Evolutionary conservation across 306 rosid genomes (phyloP).

Genomic region (Boehmeria nivea): DNA sequence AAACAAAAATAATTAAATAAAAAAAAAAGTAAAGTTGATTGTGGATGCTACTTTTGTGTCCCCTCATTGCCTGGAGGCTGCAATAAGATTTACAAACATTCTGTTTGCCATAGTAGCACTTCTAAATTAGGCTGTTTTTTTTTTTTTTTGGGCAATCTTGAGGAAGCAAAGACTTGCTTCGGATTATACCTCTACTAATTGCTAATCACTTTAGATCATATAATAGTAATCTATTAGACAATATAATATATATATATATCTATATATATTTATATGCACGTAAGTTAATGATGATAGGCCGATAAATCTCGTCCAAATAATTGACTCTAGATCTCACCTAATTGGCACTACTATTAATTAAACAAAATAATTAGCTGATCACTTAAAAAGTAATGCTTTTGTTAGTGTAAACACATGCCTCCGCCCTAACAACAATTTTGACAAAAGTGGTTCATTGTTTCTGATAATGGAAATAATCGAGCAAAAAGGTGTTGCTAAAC

Average conservation of each 20-base stretch:
- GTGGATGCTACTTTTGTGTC: slow-evolving; percentile 42
- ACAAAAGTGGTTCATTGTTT: not conserved
- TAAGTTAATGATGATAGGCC: slow-evolving; percentile 4
- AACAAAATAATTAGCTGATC: too few species aligned
- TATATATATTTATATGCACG: not conserved
- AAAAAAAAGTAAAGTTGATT: not conserved
- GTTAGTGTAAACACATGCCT: not conserved
- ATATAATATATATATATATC: not conserved
- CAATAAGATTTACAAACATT: slow-evolving; percentile 44
- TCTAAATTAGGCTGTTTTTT: slow-evolving; percentile 7
- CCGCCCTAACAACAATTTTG: slow-evolving; percentile 5
- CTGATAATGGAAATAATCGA: not conserved
- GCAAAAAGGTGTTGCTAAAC: not conserved
- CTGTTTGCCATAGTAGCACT: slow-evolving; percentile 10
- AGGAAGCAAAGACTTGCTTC: slow-evolving; percentile 6
- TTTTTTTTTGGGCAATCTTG: slow-evolving; percentile 8
- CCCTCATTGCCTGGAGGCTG: slow-evolving; percentile 62
- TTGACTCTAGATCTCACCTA: slow-evolving; percentile 11
- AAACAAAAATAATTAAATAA: too few species aligned
- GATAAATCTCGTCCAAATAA: slow-evolving; percentile 1
- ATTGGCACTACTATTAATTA: not conserved
- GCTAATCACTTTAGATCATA: not conserved
- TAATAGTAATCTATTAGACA: too few species aligned
- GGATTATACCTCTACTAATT: not conserved
- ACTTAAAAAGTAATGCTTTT: not conserved